Evolutionary conservation across 306 rosid species (phyloP), one percentile per base, ranked within the genome.

Genomic region (Canavalia gladiata): DNA sequence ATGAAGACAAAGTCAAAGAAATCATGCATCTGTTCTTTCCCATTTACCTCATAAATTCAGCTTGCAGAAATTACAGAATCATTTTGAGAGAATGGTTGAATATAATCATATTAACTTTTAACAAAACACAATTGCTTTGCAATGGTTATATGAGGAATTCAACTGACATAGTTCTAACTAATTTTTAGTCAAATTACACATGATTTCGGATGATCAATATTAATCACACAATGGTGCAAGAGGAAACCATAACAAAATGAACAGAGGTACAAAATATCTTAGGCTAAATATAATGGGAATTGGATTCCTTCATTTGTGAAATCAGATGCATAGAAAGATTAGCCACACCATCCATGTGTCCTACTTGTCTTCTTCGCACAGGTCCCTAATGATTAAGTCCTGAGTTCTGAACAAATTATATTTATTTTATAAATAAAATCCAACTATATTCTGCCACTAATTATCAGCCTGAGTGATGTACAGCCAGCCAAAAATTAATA

Each of bases 381-480:
- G 46, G 46, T 30, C 30, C 33, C 47, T n/a, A 7, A 37, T 57
- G 28, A 39, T 51, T 33, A 46, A 3, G 29, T 59, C 45, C n/a
- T 13, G 8, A 33, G 8, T 28, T 45, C 69, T 64, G 2, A 66
- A 39, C 71, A 33, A 68, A 49, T 71, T 80, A 51, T 45, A 29
- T 29, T 66, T 77, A 66, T 12, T 39, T 11, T 35, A 18, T 34
- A 80, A 47, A 81, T 28, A 3, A 60, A 55, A 52, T 43, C 75
- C 9, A 63, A 2, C 10, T 62, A 35, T 18, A 11, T 18, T 51
- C 9, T 62, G 47, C 62, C n/a, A 49, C 69, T 59, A 66, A 10
- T 35, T 50, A 73, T 67, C 46, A 37, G 30, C 10, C 55, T 72
- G 39, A 30, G 37, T 46, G 47, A 42, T 52, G 25, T 67, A 41